A percentile compares a stretch with the other conserved stretches of the same genome.
Conservation (phyloP, 2,329 filamentous ascomycete genomes). For the Xylariales sp. region DNA sequence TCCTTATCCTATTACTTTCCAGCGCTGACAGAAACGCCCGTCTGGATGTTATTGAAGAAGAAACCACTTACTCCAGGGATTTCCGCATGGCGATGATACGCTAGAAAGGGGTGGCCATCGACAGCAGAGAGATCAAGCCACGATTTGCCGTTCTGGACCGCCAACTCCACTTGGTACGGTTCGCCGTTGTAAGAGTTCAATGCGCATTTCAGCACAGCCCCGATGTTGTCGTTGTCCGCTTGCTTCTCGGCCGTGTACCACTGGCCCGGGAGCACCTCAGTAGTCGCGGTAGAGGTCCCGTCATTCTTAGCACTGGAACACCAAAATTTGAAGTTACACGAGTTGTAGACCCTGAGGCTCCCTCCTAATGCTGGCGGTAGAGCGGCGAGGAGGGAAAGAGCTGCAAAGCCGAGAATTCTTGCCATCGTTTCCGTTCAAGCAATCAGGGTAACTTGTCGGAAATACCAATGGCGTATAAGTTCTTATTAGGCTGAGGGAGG, state of each 20-base stretch:
- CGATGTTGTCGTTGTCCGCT: conserved; percentile 40
- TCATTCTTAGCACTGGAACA: conserved; percentile 41
- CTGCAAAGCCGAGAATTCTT: not conserved
- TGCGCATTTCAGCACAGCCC: conserved; percentile 42
- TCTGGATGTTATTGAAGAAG: not conserved
- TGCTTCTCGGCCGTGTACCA: conserved; percentile 30
- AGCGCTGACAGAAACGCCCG: not conserved
- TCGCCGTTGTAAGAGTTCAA: conserved; percentile 1
- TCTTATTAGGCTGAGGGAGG: not conserved
- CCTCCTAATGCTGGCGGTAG: conserved; percentile 30
- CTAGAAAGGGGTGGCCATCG: conserved; percentile 41
- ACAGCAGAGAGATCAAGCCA: conserved; percentile 42
- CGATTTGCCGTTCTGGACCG: conserved; percentile 34
- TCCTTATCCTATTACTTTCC: not conserved
- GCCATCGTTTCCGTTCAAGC: conserved; percentile 1
- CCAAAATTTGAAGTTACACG: conserved; percentile 38
- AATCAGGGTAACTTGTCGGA: not conserved
- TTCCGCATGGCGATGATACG: conserved; percentile 37
- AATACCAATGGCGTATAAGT: not conserved
- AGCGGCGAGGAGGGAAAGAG: conserved; percentile 17
- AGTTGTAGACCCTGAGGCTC: conserved; percentile 35
- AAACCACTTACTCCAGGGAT: conserved; percentile 33
- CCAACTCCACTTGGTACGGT: conserved; percentile 43
- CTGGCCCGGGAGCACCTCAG: conserved; percentile 9
- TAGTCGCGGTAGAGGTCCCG: conserved; percentile 18